Evolutionary conservation across 371 early-diverging fungal species (phyloP).

Genomic region (Rhizopus arrhizus): DNA sequence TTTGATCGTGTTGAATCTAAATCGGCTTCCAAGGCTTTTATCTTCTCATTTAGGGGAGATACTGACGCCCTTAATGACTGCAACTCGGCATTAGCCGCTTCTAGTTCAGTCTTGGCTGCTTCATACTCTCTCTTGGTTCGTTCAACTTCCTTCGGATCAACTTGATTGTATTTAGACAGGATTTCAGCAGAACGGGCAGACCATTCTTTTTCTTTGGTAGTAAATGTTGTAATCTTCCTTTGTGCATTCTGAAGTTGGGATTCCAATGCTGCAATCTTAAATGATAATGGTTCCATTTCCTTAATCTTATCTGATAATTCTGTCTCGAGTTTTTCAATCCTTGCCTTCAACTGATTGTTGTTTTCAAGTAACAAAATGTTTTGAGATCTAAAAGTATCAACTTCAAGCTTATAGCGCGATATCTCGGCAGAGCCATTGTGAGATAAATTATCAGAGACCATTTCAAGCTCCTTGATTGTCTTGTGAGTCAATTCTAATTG

Average conservation of each 20-base stretch:
- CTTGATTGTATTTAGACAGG: conserved; percentile 16
- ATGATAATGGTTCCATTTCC: conserved; percentile 3
- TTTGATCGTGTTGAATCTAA: not conserved
- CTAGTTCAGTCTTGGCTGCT: not conserved
- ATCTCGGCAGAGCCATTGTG: not conserved
- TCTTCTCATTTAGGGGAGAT: conserved; percentile 1
- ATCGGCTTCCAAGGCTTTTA: conserved; percentile 7
- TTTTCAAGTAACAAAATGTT: not conserved
- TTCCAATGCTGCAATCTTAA: conserved; percentile 11
- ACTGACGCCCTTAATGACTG: conserved; percentile 4
- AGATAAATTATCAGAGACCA: not conserved
- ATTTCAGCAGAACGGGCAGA: conserved; percentile 21
- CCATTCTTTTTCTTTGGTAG: conserved; percentile 17
- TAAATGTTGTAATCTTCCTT: not conserved
- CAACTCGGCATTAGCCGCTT: conserved; percentile 1
- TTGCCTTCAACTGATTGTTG: conserved; percentile 1
- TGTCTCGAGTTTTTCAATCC: conserved; percentile 2
- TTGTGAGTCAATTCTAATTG: conserved; percentile 4
- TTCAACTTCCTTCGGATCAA: conserved; percentile 20
- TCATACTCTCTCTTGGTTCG: conserved; percentile 9
- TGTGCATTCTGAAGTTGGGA: conserved; percentile 1
- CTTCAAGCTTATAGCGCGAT: not conserved
- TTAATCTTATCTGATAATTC: not conserved
- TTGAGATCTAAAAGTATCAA: conserved; percentile 13
- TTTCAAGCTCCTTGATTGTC: not conserved